These are phyloP conservation scores for Sextonia rubra DNA, from an alignment of 164 flowering plant species.

Conservation along the genomic window DNA sequence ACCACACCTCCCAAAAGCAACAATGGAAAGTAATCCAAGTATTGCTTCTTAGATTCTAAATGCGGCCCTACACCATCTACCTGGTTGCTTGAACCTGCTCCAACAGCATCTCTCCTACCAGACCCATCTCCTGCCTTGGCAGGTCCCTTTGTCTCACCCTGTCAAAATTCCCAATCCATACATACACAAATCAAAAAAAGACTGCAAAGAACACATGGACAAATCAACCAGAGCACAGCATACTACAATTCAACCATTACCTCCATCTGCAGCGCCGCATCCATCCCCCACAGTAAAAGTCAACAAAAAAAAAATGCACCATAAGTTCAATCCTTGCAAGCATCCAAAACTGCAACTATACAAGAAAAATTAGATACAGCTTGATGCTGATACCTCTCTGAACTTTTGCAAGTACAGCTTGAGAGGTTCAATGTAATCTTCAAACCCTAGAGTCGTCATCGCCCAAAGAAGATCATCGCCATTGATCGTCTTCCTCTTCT, in stretches of 20 bases:
- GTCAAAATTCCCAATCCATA: neutral
- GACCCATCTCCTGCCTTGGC: conserved; percentile 29
- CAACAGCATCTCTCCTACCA: conserved; percentile 18
- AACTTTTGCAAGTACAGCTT: conserved; percentile 52
- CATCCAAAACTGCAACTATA: no score
- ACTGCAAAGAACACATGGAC: no score
- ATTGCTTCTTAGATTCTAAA: neutral
- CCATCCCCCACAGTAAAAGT: no score
- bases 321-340: no score
- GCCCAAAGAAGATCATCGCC: conserved; percentile 87
- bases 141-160: conserved; percentile 36
- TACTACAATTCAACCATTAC: no score
- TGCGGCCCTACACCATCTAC: conserved; percentile 1
- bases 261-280: no score
- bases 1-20: no score
- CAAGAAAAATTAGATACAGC: no score
- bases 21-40: no score
- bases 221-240: no score
- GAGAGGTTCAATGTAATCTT: conserved; percentile 66
- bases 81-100: conserved; percentile 17
- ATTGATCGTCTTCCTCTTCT: conserved; percentile 74
- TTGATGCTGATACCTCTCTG: conserved; percentile 75
- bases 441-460: conserved; percentile 73
- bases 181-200: no score
- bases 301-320: no score